A percentile compares a stretch with the other conserved stretches of the same genome.
These are phyloP conservation scores for Ensete ventricosum DNA, from an alignment of 176 grass and related monocot species.

Conservation along the genomic window DNA sequence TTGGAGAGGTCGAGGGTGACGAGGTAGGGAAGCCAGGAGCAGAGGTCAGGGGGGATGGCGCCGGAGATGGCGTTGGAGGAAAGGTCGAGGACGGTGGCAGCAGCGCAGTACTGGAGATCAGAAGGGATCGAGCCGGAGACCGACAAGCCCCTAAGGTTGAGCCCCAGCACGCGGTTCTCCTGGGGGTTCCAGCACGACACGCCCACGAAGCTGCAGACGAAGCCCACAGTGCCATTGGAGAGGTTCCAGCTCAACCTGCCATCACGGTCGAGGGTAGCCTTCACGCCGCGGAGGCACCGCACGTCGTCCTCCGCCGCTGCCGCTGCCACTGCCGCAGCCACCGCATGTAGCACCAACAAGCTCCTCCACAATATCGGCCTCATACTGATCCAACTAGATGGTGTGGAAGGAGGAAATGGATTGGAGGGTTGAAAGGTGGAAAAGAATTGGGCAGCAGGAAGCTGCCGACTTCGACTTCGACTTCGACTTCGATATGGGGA, in stretches of 20 bases:
- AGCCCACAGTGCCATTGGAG: constrained; percentile 33
- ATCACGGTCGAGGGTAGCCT: constrained; percentile 18
- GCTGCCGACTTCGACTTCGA: too few species aligned
- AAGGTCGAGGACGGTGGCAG: constrained; percentile 58
- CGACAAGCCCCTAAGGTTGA: constrained; percentile 45
- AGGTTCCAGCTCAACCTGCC: constrained; percentile 39
- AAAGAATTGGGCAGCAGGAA: too few species aligned
- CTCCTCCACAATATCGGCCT: not conserved
- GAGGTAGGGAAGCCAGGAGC: constrained; percentile 73
- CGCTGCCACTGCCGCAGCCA: constrained; percentile 5
- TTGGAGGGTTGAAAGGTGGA: too few species aligned
- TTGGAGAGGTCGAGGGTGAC: constrained; percentile 60
- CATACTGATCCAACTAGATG: not conserved
- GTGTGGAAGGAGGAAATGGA: not conserved
- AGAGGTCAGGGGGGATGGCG: constrained; percentile 38
- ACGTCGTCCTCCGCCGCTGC: constrained; percentile 43
- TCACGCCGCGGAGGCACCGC: constrained; percentile 50
- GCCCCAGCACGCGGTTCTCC: constrained; percentile 55
- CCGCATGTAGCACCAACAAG: not conserved
- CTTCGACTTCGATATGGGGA: too few species aligned
- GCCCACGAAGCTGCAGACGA: constrained; percentile 48
- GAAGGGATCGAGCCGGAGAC: constrained; percentile 49
- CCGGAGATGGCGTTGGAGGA: constrained; percentile 43
- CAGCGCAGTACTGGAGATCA: constrained; percentile 52
- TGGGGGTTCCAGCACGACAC: constrained; percentile 66